A percentile compares a stretch with the other conserved stretches of the same genome.
These are phyloP conservation scores for Wickerhamomyces ciferrii DNA, from an alignment of 805 yeast genomes.

Conservation along the genomic window DNA sequence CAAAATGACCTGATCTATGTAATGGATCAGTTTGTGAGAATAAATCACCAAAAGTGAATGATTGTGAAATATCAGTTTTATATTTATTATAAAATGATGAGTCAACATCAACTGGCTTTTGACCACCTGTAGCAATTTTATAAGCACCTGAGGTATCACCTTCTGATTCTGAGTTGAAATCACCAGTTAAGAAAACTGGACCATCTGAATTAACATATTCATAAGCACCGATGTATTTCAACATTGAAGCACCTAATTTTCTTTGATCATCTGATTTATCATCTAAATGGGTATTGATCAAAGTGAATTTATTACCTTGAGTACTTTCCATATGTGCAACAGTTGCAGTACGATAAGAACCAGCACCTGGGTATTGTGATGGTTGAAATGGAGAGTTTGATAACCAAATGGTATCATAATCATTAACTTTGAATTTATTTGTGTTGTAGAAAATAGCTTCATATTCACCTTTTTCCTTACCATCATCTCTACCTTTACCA, in stretches of 20 bases:
- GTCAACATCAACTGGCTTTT: conserved; percentile 12
- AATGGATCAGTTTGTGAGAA: conserved; percentile 18
- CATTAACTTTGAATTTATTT: conserved; percentile 23
- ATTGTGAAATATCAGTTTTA: conserved; percentile 5
- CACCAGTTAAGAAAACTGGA: conserved; percentile 37
- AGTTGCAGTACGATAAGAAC: conserved; percentile 34
- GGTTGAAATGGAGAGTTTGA: conserved; percentile 35
- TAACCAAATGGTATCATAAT: conserved; percentile 38
- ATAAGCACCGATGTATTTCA: conserved; percentile 30
- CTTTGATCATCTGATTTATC: conserved; percentile 34
- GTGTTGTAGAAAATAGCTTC: conserved; percentile 35
- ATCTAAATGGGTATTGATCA: conserved; percentile 38
- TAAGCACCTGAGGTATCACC: conserved; percentile 25
- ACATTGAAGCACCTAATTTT: conserved; percentile 28
- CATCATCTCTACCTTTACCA: conserved; percentile 44
- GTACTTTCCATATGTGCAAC: conserved; percentile 24
- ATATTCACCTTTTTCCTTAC: conserved; percentile 33
- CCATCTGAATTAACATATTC: conserved; percentile 27
- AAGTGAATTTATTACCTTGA: conserved; percentile 20
- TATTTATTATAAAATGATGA: conserved; percentile 18
- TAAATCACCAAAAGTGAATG: conserved; percentile 25
- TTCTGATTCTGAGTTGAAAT: conserved; percentile 35
- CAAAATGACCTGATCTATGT: conserved; percentile 27
- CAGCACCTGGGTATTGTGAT: conserved; percentile 34
- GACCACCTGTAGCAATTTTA: conserved; percentile 20